Evolutionary conservation across 2,329 filamentous ascomycete genomes (phyloP).

Genomic region (Aureobasidium sp.): DNA sequence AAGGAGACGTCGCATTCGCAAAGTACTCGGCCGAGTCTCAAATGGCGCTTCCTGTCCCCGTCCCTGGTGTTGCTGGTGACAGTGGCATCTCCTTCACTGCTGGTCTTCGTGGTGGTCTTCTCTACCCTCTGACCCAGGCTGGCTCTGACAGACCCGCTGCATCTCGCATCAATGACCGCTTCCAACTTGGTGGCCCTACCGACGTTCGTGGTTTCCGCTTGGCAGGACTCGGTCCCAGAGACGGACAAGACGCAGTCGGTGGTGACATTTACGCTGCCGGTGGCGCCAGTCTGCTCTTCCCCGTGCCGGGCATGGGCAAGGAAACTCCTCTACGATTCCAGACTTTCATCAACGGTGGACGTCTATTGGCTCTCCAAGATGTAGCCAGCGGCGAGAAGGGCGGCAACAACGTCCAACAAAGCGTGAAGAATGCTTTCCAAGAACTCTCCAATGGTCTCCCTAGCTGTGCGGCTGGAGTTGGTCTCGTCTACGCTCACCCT

Average conservation of each 20-base stretch:
- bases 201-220: constrained; percentile 91
- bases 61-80: constrained; percentile 59
- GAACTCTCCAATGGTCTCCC: constrained; percentile 70
- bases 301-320: constrained; percentile 70
- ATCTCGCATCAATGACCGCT: constrained; percentile 86
- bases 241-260: constrained; percentile 76
- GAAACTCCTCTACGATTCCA: constrained; percentile 83
- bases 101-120: constrained; percentile 69
- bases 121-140: constrained; percentile 71
- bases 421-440: constrained; percentile 54
- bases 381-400: constrained; percentile 29
- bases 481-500: constrained; percentile 89
- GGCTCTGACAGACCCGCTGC: constrained; percentile 48
- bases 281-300: constrained; percentile 76
- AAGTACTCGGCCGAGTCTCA: constrained; percentile 84
- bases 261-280: constrained; percentile 89
- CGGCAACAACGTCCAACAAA: constrained; percentile 45
- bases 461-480: constrained; percentile 77
- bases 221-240: constrained; percentile 79
- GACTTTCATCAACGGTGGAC: constrained; percentile 82
- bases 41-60: constrained; percentile 62
- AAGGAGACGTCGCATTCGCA: constrained; percentile 86
- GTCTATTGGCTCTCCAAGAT: constrained; percentile 67
- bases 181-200: constrained; percentile 87
- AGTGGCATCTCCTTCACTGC: constrained; percentile 77